Conservation (phyloP, 2,329 filamentous ascomycete genomes). For the Esteya vermicola region DNA sequence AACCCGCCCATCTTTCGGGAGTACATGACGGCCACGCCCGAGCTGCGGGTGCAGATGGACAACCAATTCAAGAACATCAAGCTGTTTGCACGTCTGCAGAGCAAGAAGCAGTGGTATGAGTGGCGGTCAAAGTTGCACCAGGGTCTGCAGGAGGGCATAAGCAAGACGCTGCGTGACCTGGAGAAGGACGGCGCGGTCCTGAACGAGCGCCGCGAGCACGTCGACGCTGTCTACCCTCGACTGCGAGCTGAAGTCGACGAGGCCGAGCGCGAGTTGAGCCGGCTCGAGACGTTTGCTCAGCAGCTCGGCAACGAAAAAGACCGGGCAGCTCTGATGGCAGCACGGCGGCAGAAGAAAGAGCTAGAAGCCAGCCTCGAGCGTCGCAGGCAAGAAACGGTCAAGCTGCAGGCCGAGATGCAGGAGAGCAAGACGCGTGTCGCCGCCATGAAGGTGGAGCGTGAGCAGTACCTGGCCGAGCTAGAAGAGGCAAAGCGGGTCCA, state of each 20-base stretch:
- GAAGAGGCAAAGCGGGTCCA: slow-evolving; percentile 67
- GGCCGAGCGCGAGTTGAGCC: slow-evolving; percentile 49
- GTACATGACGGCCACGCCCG: slow-evolving; percentile 72
- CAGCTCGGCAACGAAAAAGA: slow-evolving; percentile 71
- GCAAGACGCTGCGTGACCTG: slow-evolving; percentile 65
- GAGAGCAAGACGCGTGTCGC: slow-evolving; percentile 53
- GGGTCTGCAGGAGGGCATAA: slow-evolving; percentile 67
- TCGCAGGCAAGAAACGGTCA: slow-evolving; percentile 53
- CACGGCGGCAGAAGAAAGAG: slow-evolving; percentile 52
- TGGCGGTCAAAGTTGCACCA: slow-evolving; percentile 84
- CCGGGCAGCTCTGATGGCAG: slow-evolving; percentile 58
- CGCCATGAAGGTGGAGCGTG: slow-evolving; percentile 50
- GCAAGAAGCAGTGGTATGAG: slow-evolving; percentile 96
- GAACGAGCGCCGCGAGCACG: slow-evolving; percentile 49
- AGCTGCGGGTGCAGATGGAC: slow-evolving; percentile 79
- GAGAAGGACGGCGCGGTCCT: slow-evolving; percentile 55
- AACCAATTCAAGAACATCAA: slow-evolving; percentile 97
- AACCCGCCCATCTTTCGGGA: slow-evolving; percentile 87
- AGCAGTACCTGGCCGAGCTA: slow-evolving; percentile 59
- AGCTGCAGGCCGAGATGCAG: slow-evolving; percentile 51
- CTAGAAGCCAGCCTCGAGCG: slow-evolving; percentile 55
- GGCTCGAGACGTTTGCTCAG: slow-evolving; percentile 55
- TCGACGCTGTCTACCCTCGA: slow-evolving; percentile 53
- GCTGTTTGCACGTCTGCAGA: slow-evolving; percentile 74
- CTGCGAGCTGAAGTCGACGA: slow-evolving; percentile 45